Conservation (phyloP, 352 stramenopile genomes). For the Phytophthora hibernalis region DNA sequence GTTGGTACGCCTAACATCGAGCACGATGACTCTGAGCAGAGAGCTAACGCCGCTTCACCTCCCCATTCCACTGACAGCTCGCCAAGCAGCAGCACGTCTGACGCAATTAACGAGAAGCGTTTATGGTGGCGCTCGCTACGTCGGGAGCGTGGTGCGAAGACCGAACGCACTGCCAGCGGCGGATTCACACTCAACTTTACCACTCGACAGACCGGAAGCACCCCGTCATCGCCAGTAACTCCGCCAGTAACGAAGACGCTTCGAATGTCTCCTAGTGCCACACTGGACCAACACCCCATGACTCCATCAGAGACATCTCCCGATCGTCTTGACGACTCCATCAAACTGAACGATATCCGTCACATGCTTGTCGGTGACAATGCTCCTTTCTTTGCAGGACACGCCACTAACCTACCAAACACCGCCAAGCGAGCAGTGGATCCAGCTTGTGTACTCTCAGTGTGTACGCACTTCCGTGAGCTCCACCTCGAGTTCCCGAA, state of each 20-base stretch:
- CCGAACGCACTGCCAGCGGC: constrained; percentile 70
- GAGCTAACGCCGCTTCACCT: constrained; percentile 31
- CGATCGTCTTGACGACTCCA: constrained; percentile 63
- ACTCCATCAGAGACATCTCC: constrained; percentile 28
- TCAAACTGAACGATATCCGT: constrained; percentile 67
- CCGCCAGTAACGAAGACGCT: constrained; percentile 23
- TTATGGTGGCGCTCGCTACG: constrained; percentile 79
- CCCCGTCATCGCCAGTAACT: constrained; percentile 42
- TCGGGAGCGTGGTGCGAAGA: constrained; percentile 58
- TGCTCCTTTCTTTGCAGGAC: constrained; percentile 64
- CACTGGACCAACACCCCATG: constrained; percentile 13
- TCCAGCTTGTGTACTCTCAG: constrained; percentile 59
- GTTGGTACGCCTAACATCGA: constrained; percentile 24
- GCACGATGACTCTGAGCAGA: constrained; percentile 28
- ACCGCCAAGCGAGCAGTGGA: constrained; percentile 64
- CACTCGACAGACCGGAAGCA: constrained; percentile 40
- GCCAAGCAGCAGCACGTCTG: constrained; percentile 43
- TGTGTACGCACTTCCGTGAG: constrained; percentile 67
- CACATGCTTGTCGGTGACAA: constrained; percentile 52
- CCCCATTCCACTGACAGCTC: constrained; percentile 41
- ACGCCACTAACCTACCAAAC: constrained; percentile 50
- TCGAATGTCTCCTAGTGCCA: constrained; percentile 17
- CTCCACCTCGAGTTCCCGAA: constrained; percentile 78
- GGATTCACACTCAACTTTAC: constrained; percentile 64
- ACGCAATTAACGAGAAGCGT: constrained; percentile 66